A percentile compares a stretch with the other conserved stretches of the same genome.
Conservation (phyloP, 2,329 filamentous ascomycete genomes). For the Aspergillus alliaceus region DNA sequence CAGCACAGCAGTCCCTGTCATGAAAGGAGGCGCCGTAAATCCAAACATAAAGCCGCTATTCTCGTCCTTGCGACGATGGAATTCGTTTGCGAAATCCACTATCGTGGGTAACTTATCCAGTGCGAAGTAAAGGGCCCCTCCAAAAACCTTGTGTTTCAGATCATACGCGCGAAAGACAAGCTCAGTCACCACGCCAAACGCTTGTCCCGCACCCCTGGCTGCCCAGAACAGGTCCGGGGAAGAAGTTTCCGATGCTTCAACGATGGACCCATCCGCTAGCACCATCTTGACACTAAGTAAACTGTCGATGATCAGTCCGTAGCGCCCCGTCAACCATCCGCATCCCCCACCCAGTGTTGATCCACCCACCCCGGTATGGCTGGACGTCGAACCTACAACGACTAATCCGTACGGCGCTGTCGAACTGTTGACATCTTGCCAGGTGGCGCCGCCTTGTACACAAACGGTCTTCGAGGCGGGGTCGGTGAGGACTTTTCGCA, state of each 20-base stretch:
- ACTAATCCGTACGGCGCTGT: constrained; percentile 54
- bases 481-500: constrained; percentile 54
- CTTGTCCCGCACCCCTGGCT: constrained; percentile 42
- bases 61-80: constrained; percentile 8
- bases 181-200: constrained; percentile 45
- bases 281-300: constrained; percentile 40
- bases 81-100: constrained; percentile 9
- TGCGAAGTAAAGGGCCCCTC: constrained; percentile 3
- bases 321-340: constrained; percentile 52
- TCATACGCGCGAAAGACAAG: constrained; percentile 28
- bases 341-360: constrained; percentile 59
- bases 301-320: constrained; percentile 55
- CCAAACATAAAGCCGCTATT: constrained; percentile 12
- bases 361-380: constrained; percentile 60
- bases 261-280: constrained; percentile 36
- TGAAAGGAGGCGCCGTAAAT: constrained; percentile 1
- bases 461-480: constrained; percentile 45
- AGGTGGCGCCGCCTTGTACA: constrained; percentile 54
- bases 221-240: constrained; percentile 52
- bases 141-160: constrained; percentile 1
- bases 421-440: constrained; percentile 56
- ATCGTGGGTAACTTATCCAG: constrained; percentile 1
- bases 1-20: neutral
- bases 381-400: constrained; percentile 60
- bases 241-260: constrained; percentile 39